Evolutionary conservation across 768 basidiomycete species (phyloP).

Genomic region (Amanita pallidorosea): DNA sequence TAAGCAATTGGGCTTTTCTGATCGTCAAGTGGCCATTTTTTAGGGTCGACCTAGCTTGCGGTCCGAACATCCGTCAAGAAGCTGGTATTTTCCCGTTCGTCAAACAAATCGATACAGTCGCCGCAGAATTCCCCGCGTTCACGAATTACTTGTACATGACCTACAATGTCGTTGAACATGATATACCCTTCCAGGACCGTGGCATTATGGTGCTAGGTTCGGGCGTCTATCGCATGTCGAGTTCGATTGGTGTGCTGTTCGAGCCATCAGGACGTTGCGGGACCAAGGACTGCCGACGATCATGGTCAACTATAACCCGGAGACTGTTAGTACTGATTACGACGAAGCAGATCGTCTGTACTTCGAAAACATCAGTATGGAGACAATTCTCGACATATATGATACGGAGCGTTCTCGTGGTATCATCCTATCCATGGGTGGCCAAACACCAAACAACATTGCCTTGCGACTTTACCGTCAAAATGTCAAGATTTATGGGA

Average conservation of each 20-base stretch:
- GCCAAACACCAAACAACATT: constrained; percentile 98
- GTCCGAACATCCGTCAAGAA: constrained; percentile 87
- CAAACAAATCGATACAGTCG: constrained; percentile 99
- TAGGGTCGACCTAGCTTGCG: constrained; percentile 88
- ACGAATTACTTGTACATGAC: constrained; percentile 99
- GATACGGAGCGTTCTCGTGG: constrained; percentile 83
- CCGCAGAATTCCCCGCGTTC: constrained; percentile 96
- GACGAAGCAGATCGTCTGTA: constrained; percentile 97
- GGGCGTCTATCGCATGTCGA: constrained; percentile 99
- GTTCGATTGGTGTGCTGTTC: constrained; percentile 99
- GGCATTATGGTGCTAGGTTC: constrained; percentile 98
- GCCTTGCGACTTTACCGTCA: constrained; percentile 91
- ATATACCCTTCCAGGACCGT: constrained; percentile 78
- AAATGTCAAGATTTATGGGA: constrained; percentile 97
- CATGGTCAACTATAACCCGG: constrained; percentile 99
- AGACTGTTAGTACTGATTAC: constrained; percentile 99
- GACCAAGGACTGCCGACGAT: constrained; percentile 92
- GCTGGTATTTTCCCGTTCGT: constrained; percentile 76
- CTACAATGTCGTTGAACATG: constrained; percentile 94
- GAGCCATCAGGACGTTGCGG: constrained; percentile 90
- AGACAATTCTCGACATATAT: constrained; percentile 95
- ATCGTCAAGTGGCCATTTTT: constrained; percentile 74
- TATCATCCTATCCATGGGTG: constrained; percentile 96
- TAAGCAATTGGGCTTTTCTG: constrained; percentile 95
- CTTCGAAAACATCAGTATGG: constrained; percentile 97